Base-by-base conservation (phyloP, 331 rosid species). In the Malus hybrid region DNA sequence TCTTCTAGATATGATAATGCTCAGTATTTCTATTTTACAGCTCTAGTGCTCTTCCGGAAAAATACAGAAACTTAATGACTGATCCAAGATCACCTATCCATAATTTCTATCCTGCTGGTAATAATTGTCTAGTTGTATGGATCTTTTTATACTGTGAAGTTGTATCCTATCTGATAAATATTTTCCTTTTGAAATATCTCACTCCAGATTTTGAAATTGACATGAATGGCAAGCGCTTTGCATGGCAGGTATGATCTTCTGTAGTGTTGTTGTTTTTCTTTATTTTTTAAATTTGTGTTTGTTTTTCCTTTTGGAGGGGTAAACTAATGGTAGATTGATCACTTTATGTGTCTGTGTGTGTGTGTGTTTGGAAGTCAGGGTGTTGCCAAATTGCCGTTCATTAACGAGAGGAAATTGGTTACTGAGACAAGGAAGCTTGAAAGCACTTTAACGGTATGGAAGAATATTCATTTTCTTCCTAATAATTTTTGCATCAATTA, bases 201-300 rank as follows among this genome's bases (percentile, higher is more conserved):
- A 16, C 68, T 39, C 59, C 93, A 94, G 99, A 92, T 77, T 88
- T 95, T 83, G 99, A 95, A 79, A 84, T 95, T 83, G 99, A 95
- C 83, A 95, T 95, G 99, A 92, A 95, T 88, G 99, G 99, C 39
- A 92, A 95, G 90, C 89, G 90, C 75, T 95, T 85, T 86, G 86
- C 95, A 4, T 95, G 99, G 99, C 99, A 95, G 97, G 99, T 95
- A 87, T 32, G 14, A n/a, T 74, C 31, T 55, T 67, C 12, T 11
- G 18, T 44, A 48, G 22, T 59, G 39, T 13, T 42, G 31, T 29
- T 65, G 59, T 31, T 7, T 22, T 6, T 69, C 34, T 31, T 24
- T 77, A 69, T 59, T 4, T 24, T 24, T 44, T 3, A 9, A 5
- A 29, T 42, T 32, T 71, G 69, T 60, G 67, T 63, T 50, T 69